These are phyloP conservation scores for Solanum chilense DNA, from an alignment of 257 asterid species.

Conservation along the genomic window DNA sequence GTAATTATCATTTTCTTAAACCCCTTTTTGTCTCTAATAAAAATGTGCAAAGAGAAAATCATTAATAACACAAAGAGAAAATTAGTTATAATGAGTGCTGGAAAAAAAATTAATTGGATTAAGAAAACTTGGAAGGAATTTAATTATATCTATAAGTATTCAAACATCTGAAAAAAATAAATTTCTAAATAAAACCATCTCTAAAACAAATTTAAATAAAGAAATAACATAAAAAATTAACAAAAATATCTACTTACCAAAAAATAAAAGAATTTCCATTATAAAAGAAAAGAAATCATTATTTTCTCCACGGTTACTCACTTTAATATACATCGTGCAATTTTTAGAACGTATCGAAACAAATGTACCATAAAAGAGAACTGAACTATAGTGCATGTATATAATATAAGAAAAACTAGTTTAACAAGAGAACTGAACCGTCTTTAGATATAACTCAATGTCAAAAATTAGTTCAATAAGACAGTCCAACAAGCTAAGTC, in stretches of 20 bases:
- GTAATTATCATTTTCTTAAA: background rate
- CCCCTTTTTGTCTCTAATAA: background rate
- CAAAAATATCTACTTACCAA: too few species aligned
- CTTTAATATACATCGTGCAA: too few species aligned
- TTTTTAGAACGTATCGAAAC: too few species aligned
- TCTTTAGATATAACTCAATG: background rate
- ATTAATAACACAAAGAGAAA: background rate
- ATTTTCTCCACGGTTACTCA: too few species aligned
- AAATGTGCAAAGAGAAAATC: background rate
- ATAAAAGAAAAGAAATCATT: background rate
- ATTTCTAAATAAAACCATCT: background rate
- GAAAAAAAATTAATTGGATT: background rate
- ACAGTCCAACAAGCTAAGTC: accelerated
- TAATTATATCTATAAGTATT: background rate
- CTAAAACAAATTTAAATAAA: too few species aligned
- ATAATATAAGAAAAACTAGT: too few species aligned
- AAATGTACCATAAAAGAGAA: too few species aligned
- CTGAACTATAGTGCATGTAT: too few species aligned
- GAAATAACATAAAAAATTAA: too few species aligned
- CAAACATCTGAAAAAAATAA: background rate
- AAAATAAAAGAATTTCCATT: too few species aligned
- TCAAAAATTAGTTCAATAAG: background rate
- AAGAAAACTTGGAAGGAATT: background rate
- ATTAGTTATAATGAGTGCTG: background rate
- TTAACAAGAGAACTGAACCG: too few species aligned